Percentiles rank a stretch among this genome's conserved stretches.
Conservation (phyloP, 148 eudicot species). For the Chenopodium quinoa region DNA sequence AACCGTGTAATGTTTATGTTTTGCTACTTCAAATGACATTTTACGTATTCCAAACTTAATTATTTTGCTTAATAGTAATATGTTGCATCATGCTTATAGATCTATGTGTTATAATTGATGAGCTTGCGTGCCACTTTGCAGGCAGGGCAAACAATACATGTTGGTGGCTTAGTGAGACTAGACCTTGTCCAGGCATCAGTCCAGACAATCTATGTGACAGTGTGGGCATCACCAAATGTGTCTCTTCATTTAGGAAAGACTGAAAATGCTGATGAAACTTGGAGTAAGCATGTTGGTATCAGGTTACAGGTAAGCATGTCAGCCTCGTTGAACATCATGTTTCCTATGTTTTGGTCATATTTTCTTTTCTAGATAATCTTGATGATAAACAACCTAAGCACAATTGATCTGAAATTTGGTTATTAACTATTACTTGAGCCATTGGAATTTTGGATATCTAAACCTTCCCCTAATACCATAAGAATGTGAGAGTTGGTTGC, state of each 20-base stretch:
- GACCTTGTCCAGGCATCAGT: constrained; percentile 77
- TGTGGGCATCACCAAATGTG: constrained; percentile 77
- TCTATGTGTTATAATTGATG: neutral
- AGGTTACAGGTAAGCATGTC: constrained; percentile 70
- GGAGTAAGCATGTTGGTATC: constrained; percentile 79
- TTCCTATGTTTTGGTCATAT: neutral
- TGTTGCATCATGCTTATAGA: neutral
- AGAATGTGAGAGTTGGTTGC: neutral
- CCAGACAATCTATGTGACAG: constrained; percentile 74
- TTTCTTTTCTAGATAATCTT: neutral
- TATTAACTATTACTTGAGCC: too few relatives aligned
- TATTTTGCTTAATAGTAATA: neutral
- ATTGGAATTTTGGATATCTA: too few relatives aligned
- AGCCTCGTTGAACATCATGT: neutral
- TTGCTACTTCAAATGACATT: neutral
- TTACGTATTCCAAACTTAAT: neutral
- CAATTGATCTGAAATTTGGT: too few relatives aligned
- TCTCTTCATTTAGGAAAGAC: constrained; percentile 88
- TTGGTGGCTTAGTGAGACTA: constrained; percentile 81
- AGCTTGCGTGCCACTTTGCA: constrained; percentile 37
- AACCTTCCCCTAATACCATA: too few relatives aligned
- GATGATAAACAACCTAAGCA: neutral
- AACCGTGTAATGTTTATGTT: neutral
- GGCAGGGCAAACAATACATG: constrained; percentile 79
- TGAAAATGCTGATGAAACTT: constrained; percentile 87